Percentiles rank a stretch among this genome's conserved stretches.
Evolutionary conservation across 1,139 yeast genomes (phyloP).

Genomic region (Suhomyces panamericanus): DNA sequence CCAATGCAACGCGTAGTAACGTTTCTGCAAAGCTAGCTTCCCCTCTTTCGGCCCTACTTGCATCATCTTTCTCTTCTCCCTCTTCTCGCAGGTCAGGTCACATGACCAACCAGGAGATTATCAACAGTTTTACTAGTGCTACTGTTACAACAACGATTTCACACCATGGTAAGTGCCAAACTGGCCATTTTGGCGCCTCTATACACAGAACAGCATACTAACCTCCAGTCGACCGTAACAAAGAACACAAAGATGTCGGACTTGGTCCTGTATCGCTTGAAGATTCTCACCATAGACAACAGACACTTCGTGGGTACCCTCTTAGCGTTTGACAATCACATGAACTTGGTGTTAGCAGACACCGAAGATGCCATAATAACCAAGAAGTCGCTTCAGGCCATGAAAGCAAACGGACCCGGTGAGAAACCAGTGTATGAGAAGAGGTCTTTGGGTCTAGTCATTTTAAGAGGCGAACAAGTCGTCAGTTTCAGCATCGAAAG

Average conservation of each 20-base stretch:
- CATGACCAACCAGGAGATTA: neutral
- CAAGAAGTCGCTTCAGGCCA: constrained; percentile 51
- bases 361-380: constrained; percentile 82
- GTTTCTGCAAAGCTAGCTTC: too few relatives aligned
- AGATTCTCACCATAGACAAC: constrained; percentile 72
- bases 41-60: too few relatives aligned
- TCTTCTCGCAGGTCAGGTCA: neutral
- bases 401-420: constrained; percentile 30
- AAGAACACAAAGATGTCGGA: constrained; percentile 63
- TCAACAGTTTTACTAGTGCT: neutral
- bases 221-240: constrained; percentile 20
- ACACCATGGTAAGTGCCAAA: neutral
- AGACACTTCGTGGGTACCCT: constrained; percentile 77
- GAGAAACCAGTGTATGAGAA: constrained; percentile 48
- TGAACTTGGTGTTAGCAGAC: constrained; percentile 83
- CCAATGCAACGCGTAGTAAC: too few relatives aligned
- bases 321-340: constrained; percentile 84
- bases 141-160: neutral
- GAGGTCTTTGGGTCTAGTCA: constrained; percentile 75
- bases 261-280: constrained; percentile 69
- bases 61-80: neutral
- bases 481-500: constrained; percentile 83
- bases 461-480: constrained; percentile 86
- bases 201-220: constrained; percentile 1
- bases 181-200: neutral